Base-by-base conservation (phyloP, 2,329 filamentous ascomycete species). In the Ophiostoma quercus region DNA sequence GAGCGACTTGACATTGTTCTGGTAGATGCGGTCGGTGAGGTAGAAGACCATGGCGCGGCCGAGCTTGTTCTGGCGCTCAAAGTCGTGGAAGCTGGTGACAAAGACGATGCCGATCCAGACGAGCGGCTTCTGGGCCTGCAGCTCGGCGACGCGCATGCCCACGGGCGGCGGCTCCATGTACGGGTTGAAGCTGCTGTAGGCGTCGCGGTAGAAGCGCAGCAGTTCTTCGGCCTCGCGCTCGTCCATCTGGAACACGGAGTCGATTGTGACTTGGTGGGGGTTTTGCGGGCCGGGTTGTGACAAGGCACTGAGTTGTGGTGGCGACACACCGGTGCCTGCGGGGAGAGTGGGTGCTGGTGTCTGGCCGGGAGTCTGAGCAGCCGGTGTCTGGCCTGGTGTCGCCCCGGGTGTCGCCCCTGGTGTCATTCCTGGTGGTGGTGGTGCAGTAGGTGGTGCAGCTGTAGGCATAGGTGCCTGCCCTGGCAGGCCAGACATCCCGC, bases 101-200 rank as follows among this genome's bases (percentile, higher is more conserved):
- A 72, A 74, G 39, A 75, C 74, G 47, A 76, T 73, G 63, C 54
- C 68, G 14, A 76, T 70, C 72, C 74, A 76, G 29, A 76, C 68
- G 1, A 74, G 67, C 3, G 75, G 75, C 57, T 69, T 72, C 34
- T 72, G 39, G 2, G 47, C 29, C 32, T 72, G 71, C 22, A 76
- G 69, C 12, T 71, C 54, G 14, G 69, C 63, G 0, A 73, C 74
- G 4, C 62, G 71, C 11, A 69, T 66, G 39, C 19, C 47, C 12
- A 65, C 29, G 3, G 60, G 14, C 0, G 70, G 22, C 9, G 73
- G 62, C 29, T 71, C 68, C 60, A 75, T 70, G 34, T 71, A 74
- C 1, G 71, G 72, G 47, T 74, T 73, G 54, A 73, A 70, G 11
- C 39, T 39, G 54, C 70, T 68, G 19, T 72, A 75, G 11, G 66